phyloP scores from a whole-genome alignment of 1,284 basidiomycete species.

The Pseudozyma sp. region DNA sequence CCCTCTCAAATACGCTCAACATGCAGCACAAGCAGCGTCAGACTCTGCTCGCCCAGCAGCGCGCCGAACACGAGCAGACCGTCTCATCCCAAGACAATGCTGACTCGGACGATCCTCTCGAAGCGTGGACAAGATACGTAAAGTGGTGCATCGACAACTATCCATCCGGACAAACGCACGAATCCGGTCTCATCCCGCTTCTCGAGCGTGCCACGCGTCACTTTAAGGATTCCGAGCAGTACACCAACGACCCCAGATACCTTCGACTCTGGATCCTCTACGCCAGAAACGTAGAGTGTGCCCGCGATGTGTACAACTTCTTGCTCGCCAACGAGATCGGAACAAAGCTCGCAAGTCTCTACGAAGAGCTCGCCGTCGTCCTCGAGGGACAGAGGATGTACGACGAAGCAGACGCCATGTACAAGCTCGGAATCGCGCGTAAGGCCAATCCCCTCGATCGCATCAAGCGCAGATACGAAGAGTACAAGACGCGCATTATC shows the following conservation, averaged over 20 bases:
- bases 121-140: conserved; percentile 72
- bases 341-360: conserved; percentile 79
- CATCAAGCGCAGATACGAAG: conserved; percentile 83
- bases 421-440: conserved; percentile 83
- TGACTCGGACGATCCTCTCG: conserved; percentile 58
- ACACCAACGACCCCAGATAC: conserved; percentile 87
- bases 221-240: conserved; percentile 82
- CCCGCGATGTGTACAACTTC: conserved; percentile 71
- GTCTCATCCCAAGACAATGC: conserved; percentile 48
- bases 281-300: conserved; percentile 65
- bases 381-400: conserved; percentile 81
- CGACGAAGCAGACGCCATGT: conserved; percentile 78
- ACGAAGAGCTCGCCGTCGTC: conserved; percentile 84
- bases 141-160: conserved; percentile 77
- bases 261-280: conserved; percentile 88
- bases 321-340: conserved; percentile 83
- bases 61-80: conserved; percentile 52
- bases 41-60: conserved; percentile 50
- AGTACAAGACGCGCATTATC: conserved; percentile 78
- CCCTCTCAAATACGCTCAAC: conserved; percentile 70
- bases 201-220: conserved; percentile 81
- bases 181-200: conserved; percentile 75
- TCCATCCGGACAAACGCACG: conserved; percentile 75
- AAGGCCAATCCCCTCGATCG: conserved; percentile 84
- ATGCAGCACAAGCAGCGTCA: conserved; percentile 63